Base-by-base conservation (phyloP, 1,139 yeast species). In the Hemisphaericaspora lyxosophila region DNA sequence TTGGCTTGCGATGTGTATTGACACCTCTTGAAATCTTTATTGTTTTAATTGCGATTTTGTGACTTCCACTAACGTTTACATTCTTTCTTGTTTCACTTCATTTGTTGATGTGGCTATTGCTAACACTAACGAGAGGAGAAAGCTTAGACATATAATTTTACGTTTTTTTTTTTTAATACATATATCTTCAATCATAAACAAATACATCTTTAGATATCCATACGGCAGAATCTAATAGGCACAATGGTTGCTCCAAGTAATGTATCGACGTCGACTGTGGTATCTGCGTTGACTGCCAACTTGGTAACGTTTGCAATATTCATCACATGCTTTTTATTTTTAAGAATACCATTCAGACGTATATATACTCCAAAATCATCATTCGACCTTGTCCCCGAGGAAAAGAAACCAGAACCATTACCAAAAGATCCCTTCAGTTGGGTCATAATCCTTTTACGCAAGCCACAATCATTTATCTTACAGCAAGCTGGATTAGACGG, bases 401-500 rank as follows among this genome's bases (percentile, higher is more conserved):
- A 78, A 28, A 72, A 80, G 48, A 72, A 69, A 45, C 85, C 87
- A 0, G 83, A 76, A 18, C 79, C 81, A 4, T 64, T 82, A 25
- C 85, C 88, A 4, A 57, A 54, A 23, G 88, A 85, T 36, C 72
- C 85, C 0, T 70, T 82, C 62, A 66, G 75, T 27, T 84, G 92
- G 92, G 48, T 83, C 5, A 50, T 62, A 28, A 74, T 77, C 5
- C 57, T 84, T 31, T 52, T 83, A 41, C 65, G 72, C 31, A 80
- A 81, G 59, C 82, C 87, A 1, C 80, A 80, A 41, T 73, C 80
- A 34, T 82, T 80, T 50, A 63, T 82, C 35, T 71, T 85, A 49
- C 84, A 82, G 54, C 86, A 84, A 50, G 79, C 85, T 28, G 92
- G 94, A 20, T 58, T 82, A 29, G 94, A 85, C 59, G 92, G 90